A percentile compares a stretch with the other conserved stretches of the same genome.
These are phyloP conservation scores for Xylaria sp. DNA, from an alignment of 2,329 filamentous ascomycete genomes.

Conservation along the genomic window DNA sequence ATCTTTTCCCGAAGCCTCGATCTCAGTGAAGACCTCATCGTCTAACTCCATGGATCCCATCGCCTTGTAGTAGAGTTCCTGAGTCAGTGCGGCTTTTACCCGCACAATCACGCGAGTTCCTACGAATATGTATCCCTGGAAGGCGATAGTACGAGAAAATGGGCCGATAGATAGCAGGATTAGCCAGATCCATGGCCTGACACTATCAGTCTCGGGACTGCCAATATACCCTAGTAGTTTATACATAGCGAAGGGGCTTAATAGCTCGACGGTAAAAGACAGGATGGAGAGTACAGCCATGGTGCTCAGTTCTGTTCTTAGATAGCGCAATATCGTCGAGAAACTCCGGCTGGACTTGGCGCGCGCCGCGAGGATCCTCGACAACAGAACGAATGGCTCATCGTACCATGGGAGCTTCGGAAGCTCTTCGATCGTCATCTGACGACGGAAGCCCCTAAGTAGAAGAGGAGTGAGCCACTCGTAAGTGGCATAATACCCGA, in stretches of 20 bases:
- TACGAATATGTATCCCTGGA: constrained; percentile 68
- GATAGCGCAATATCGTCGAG: constrained; percentile 58
- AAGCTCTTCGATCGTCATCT: constrained; percentile 60
- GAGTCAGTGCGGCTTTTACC: constrained; percentile 66
- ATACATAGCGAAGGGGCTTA: constrained; percentile 66
- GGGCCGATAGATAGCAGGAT: constrained; percentile 65
- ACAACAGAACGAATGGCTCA: constrained; percentile 61
- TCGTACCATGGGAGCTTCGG: constrained; percentile 66
- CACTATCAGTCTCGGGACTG: constrained; percentile 56
- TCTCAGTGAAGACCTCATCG: constrained; percentile 60
- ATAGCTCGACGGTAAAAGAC: constrained; percentile 58
- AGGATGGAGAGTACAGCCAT: constrained; percentile 59
- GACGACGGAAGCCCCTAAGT: constrained; percentile 58
- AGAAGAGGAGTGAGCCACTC: constrained; percentile 63
- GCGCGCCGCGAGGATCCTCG: constrained; percentile 57
- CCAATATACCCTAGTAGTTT: constrained; percentile 64
- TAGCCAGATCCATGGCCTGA: constrained; percentile 65
- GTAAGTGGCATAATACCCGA: constrained; percentile 63
- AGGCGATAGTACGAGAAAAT: constrained; percentile 59
- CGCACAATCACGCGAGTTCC: constrained; percentile 67
- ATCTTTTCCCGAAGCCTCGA: constrained; percentile 45
- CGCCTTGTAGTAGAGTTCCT: constrained; percentile 68
- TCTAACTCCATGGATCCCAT: constrained; percentile 67
- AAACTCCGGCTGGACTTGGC: constrained; percentile 57
- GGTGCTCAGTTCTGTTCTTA: constrained; percentile 55